Percentiles rank a stretch among this genome's conserved stretches.
Evolutionary conservation across 495 filamentous ascomycete genomes (phyloP).

Genomic region (Trichoderma reesei): DNA sequence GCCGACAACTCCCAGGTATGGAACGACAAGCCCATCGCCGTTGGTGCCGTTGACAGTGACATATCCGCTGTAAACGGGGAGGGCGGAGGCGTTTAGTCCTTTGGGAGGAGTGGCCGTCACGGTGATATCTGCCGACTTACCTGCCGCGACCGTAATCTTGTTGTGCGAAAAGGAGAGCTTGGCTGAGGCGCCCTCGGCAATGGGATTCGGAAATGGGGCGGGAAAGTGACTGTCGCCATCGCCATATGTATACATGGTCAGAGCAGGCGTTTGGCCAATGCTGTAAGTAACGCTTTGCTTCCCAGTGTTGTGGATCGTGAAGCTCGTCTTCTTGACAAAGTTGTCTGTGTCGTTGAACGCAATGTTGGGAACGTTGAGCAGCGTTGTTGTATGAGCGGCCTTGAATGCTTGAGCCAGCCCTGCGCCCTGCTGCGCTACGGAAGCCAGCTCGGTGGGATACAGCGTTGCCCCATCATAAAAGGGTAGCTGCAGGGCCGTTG

Average conservation of each 20-base stretch:
- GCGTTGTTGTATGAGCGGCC: slow-evolving; percentile 26
- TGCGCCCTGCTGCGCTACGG: slow-evolving; percentile 35
- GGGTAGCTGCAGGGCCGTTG: slow-evolving; percentile 25
- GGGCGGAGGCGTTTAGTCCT: slow-evolving; percentile 12
- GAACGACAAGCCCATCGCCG: slow-evolving; percentile 20
- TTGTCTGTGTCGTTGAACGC: slow-evolving; percentile 36
- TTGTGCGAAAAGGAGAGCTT: slow-evolving; percentile 1
- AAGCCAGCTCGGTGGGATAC: slow-evolving; percentile 17
- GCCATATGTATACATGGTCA: slow-evolving; percentile 12
- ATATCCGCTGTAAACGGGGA: slow-evolving; percentile 26
- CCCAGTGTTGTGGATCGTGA: slow-evolving; percentile 34
- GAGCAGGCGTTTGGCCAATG: slow-evolving; percentile 13
- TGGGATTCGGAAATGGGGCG: slow-evolving; percentile 9
- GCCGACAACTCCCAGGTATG: slow-evolving; percentile 19
- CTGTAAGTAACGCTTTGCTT: slow-evolving; percentile 22
- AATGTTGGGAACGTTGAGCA: slow-evolving; percentile 26
- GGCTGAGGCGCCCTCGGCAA: not conserved
- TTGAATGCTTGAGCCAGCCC: slow-evolving; percentile 33
- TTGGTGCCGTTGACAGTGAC: slow-evolving; percentile 21
- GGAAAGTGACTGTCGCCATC: not conserved
- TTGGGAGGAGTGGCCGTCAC: slow-evolving; percentile 11
- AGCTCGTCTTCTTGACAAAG: slow-evolving; percentile 19
- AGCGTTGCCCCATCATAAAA: slow-evolving; percentile 29
- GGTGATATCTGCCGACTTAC: not conserved
- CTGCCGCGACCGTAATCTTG: slow-evolving; percentile 11